Conservation (phyloP, 1,139 yeast genomes). For the Candida tetrigidarum region DNA sequence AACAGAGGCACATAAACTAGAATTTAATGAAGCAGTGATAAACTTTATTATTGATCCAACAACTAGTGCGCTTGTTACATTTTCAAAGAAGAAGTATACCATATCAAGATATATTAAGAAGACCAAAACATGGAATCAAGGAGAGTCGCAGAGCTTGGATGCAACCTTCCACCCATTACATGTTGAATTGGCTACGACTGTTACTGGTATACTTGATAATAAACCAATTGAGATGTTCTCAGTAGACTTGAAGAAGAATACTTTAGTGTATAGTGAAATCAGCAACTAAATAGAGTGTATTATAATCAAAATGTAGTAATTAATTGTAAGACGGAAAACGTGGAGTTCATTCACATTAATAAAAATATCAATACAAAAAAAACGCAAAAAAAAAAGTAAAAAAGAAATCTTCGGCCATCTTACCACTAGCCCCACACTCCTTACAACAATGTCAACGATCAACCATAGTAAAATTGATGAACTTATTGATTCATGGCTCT, state of each 20-base stretch:
- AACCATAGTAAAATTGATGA: conserved; percentile 23
- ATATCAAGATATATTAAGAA: conserved; percentile 47
- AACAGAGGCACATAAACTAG: conserved; percentile 30
- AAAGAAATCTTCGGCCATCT: not conserved
- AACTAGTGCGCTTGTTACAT: conserved; percentile 33
- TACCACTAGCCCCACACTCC: not conserved
- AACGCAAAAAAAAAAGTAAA: not conserved
- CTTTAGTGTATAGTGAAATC: not conserved
- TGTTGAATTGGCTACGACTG: conserved; percentile 15
- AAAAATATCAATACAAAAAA: too few relatives aligned
- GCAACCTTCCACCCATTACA: conserved; percentile 14
- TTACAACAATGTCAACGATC: conserved; percentile 1
- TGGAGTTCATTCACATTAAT: not conserved
- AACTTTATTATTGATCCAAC: conserved; percentile 51
- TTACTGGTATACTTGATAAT: conserved; percentile 10
- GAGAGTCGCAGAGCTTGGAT: conserved; percentile 13
- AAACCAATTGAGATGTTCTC: conserved; percentile 2
- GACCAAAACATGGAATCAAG: conserved; percentile 43
- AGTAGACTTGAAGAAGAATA: not conserved
- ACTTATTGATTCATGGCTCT: conserved; percentile 54
- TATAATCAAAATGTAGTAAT: not conserved
- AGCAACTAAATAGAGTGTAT: not conserved
- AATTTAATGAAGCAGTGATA: conserved; percentile 20
- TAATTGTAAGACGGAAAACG: not conserved
- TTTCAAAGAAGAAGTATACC: conserved; percentile 19